A percentile compares a stretch with the other conserved stretches of the same genome.
phyloP scores from a whole-genome alignment of 2,329 filamentous ascomycete genomes.

The Colletotrichum coccodes region DNA sequence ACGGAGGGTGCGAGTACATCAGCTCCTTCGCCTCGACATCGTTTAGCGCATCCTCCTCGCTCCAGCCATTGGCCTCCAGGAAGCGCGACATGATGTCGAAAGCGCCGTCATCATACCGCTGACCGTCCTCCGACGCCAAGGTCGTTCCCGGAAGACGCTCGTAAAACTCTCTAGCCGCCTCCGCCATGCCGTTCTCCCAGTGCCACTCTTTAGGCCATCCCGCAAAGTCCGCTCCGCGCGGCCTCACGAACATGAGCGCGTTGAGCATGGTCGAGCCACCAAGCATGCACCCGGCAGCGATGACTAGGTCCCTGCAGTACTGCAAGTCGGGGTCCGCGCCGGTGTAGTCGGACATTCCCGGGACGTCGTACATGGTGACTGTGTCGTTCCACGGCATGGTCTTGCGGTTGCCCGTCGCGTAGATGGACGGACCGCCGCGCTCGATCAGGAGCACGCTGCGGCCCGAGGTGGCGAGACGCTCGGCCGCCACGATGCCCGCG shows the following conservation, averaged over 20 bases:
- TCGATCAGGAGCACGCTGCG: slow-evolving; percentile 32
- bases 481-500: slow-evolving; percentile 29
- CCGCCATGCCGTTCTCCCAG: slow-evolving; percentile 33
- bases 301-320: slow-evolving; percentile 41
- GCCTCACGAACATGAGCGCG: slow-evolving; percentile 38
- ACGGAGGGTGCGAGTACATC: slow-evolving; percentile 34
- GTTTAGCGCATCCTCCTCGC: slow-evolving; percentile 28
- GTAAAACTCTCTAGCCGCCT: slow-evolving; percentile 34
- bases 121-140: slow-evolving; percentile 29
- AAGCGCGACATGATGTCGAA: slow-evolving; percentile 33
- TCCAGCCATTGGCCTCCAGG: slow-evolving; percentile 33
- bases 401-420: slow-evolving; percentile 32
- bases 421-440: slow-evolving; percentile 27
- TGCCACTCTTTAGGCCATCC: slow-evolving; percentile 34
- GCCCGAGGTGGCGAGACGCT: slow-evolving; percentile 32
- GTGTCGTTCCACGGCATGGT: slow-evolving; percentile 40
- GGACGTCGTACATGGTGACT: slow-evolving; percentile 37
- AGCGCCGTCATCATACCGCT: slow-evolving; percentile 34
- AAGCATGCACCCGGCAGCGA: slow-evolving; percentile 43
- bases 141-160: slow-evolving; percentile 33
- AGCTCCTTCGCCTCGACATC: slow-evolving; percentile 33
- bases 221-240: slow-evolving; percentile 28
- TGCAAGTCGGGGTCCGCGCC: slow-evolving; percentile 14
- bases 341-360: slow-evolving; percentile 32
- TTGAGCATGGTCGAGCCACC: slow-evolving; percentile 43